Conservation (phyloP, 805 yeast genomes). For the Wickerhamomyces canadensis region DNA sequence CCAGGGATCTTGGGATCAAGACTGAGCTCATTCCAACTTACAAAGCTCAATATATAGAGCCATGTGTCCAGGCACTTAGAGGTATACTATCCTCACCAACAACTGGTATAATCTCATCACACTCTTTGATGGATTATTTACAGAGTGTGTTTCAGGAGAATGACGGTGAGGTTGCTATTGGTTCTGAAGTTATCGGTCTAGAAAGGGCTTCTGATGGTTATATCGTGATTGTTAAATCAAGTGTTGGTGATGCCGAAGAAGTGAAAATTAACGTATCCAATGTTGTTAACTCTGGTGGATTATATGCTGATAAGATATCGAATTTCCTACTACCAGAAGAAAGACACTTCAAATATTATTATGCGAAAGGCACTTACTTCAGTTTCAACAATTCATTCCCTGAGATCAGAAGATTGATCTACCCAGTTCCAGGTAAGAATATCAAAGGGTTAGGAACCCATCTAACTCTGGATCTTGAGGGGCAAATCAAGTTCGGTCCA, state of each 20-base stretch:
- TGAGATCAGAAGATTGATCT: constrained; percentile 51
- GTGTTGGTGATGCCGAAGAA: constrained; percentile 25
- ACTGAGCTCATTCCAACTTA: constrained; percentile 46
- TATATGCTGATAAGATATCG: constrained; percentile 66
- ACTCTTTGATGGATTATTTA: constrained; percentile 60
- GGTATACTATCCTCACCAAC: constrained; percentile 71
- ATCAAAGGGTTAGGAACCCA: constrained; percentile 84
- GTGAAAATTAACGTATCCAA: constrained; percentile 45
- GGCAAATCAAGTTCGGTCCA: constrained; percentile 80
- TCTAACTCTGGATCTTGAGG: constrained; percentile 76
- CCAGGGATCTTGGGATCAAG: constrained; percentile 49
- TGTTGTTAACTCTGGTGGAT: constrained; percentile 76
- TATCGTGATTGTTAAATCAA: constrained; percentile 26
- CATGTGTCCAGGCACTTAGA: constrained; percentile 54
- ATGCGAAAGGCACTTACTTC: constrained; percentile 84
- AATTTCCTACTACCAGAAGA: constrained; percentile 63
- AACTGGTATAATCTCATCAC: constrained; percentile 83
- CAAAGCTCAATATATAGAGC: constrained; percentile 48
- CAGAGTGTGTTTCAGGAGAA: constrained; percentile 47
- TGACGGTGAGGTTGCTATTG: constrained; percentile 61
- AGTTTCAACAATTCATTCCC: constrained; percentile 45
- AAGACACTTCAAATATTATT: constrained; percentile 52
- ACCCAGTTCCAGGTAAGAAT: constrained; percentile 74
- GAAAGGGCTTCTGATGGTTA: constrained; percentile 24
- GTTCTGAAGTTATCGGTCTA: constrained; percentile 47